Evolutionary conservation across 495 filamentous ascomycete genomes (phyloP), one percentile per base, ranked within the genome.

Genomic region (Podospora pseudocomata): DNA sequence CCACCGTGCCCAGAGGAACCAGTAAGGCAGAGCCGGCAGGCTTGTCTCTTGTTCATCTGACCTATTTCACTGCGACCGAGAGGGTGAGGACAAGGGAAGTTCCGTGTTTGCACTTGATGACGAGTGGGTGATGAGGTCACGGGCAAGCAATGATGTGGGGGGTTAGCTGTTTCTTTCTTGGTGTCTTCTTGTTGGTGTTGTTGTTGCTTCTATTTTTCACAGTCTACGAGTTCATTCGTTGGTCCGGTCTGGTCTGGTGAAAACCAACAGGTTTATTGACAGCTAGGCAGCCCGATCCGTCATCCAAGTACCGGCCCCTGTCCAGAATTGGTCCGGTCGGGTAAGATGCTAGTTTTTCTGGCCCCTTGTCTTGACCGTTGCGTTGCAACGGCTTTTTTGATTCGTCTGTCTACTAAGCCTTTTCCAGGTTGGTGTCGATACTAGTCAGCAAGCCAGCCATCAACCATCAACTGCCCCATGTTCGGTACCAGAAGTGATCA

Each of bases 401-500:
- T 32, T 32, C 0, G 16, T 58, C 5, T 58, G 5, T n/a, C 56
- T 5, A 16, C 59, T 34, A 61, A 26, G 5, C 20, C 59, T 16
- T 61, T 61, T 61, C 28, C 23, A 27, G 18, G 15, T 28, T 61
- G 59, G 20, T 27, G 16, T 61, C 16, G 16, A 61, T 32, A 32
- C 16, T 32, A 28, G 23, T n/a, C 27, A 26, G 20, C 59, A 27
- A 61, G 7, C 59, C 18, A 20, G 56, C 23, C n/a, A 58, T 58
- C n/a, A 13, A 27, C 23, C 5, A 61, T 61, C 59, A 26, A 13
- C 27, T 18, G n/a, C 5, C 30, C 59, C 26, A 61, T 28, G 59
- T 61, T 63, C 61, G 61, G 61, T 63, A 63, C 61, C 61, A 32
- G 32, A 63, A 63, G 19, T 63, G 61, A 27, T 16, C 34, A 63